Evolutionary conservation across 2,329 filamentous ascomycete genomes (phyloP), one percentile per base, ranked within the genome.

Genomic region (Xylariales sp.): DNA sequence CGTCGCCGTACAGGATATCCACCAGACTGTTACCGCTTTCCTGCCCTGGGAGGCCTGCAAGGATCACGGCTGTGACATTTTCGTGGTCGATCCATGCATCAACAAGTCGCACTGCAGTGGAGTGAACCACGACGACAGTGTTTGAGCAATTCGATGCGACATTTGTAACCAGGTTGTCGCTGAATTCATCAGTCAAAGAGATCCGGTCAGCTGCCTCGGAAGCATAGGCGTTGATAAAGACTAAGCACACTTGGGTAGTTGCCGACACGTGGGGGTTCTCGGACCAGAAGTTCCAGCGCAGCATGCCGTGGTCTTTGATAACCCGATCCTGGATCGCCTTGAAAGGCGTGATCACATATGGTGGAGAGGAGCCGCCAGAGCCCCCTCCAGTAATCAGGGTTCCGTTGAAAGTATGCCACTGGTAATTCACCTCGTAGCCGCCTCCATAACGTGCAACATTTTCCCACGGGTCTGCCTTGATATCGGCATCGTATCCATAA

Each of bases 381-480:
- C 90, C 90, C 88, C 89, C 95, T 10, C 88, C 89, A 19, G 83
- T 84, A 2, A 76, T 86, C 3, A 95, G 69, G 0, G 88, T 93
- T 5, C 88, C 88, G 48, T 85, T 79, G 57, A 47, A 25, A 15
- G 44, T 47, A 22, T 46, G 31, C 38, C 40, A 39, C n/a, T 37
- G 44, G 16, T 40, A 38, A 32, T 46, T 44, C 12, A 47, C 38
- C 22, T 40, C 41, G 42, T 46, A 44, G 2, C 46, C 46, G 14
- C 40, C 40, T 15, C 40, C 44, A 35, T 21, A 48, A 18, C 44
- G 38, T 11, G 37, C 31, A 8, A 41, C 31, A 27, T 46, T 41
- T 32, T 46, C 40, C 10, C 69, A 71, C 9, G 35, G 35, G 12
- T 42, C 86, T 72, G 12, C 44, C 41, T 42, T 18, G 42, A n/a